phyloP scores from a whole-genome alignment of 106 monocot species.

The Acorus gramineus region DNA sequence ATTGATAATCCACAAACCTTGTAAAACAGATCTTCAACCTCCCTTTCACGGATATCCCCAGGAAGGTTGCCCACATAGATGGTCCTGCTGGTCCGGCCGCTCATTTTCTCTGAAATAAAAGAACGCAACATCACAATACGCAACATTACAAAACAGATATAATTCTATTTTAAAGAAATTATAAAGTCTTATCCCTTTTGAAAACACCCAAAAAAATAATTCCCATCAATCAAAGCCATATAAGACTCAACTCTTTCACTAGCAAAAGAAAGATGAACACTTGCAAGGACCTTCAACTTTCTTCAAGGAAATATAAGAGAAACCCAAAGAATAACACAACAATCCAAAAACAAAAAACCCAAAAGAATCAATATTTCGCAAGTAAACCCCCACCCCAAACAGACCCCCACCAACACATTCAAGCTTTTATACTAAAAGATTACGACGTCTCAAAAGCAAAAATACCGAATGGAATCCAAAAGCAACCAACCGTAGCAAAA shows the following conservation, averaged over 20 bases:
- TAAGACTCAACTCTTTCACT: not conserved
- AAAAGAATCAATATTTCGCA: too few species aligned
- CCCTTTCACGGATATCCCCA: slow-evolving; percentile 32
- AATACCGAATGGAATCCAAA: too few species aligned
- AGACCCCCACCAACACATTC: too few species aligned
- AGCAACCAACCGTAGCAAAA: too few species aligned
- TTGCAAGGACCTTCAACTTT: too few species aligned
- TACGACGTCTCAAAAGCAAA: too few species aligned
- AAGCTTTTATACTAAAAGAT: too few species aligned
- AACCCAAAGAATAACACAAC: too few species aligned
- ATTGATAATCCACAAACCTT: slow-evolving; percentile 13
- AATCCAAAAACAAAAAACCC: too few species aligned
- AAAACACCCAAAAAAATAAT: not conserved
- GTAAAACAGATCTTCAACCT: slow-evolving; percentile 39
- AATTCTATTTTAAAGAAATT: not conserved
- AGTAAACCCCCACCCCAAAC: too few species aligned
- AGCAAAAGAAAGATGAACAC: not conserved
- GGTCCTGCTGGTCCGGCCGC: slow-evolving; percentile 26
- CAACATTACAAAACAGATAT: not conserved
- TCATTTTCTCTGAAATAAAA: slow-evolving; percentile 22
- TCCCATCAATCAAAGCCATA: not conserved
- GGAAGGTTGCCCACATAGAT: slow-evolving; percentile 41
- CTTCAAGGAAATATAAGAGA: too few species aligned
- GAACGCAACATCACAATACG: not conserved
- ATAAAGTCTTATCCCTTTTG: not conserved